These are phyloP conservation scores for Geotrichum citri-aurantii DNA, from an alignment of 1,139 yeast genomes.

Conservation along the genomic window DNA sequence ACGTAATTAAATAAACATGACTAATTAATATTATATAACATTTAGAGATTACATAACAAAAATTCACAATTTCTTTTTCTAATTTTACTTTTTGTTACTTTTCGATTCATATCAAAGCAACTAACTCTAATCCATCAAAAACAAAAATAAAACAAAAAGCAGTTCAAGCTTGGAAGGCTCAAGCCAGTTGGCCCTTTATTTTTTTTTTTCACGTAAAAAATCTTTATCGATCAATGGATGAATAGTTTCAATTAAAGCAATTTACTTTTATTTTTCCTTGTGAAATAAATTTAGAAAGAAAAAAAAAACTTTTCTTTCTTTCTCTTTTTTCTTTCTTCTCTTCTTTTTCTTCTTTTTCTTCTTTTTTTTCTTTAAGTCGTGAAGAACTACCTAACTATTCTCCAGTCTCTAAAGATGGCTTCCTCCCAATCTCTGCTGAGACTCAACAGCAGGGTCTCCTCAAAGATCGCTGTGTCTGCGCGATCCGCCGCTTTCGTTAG, in stretches of 20 bases:
- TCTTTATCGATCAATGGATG: background rate
- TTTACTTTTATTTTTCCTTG: too few relatives aligned
- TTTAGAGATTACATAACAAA: background rate
- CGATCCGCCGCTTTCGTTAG: background rate
- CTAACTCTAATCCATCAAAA: background rate
- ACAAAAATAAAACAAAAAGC: too few relatives aligned
- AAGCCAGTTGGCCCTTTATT: background rate
- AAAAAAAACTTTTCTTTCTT: too few relatives aligned
- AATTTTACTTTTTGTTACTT: background rate
- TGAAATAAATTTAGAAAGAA: background rate
- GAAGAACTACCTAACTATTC: background rate
- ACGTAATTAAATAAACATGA: background rate
- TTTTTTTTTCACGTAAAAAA: background rate
- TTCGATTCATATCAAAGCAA: background rate
- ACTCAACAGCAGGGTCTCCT: background rate
- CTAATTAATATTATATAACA: background rate
- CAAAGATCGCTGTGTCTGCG: background rate
- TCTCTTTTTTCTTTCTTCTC: background rate
- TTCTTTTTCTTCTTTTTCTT: background rate
- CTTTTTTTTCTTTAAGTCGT: background rate
- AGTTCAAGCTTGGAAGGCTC: too few relatives aligned
- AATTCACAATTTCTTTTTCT: background rate
- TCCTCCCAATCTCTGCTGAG: conserved; percentile 6
- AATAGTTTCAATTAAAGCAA: background rate
- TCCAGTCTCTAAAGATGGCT: conserved; percentile 1